These are phyloP conservation scores for Leishmania braziliensis DNA, from an alignment of 208 protist genomes.

Conservation along the genomic window DNA sequence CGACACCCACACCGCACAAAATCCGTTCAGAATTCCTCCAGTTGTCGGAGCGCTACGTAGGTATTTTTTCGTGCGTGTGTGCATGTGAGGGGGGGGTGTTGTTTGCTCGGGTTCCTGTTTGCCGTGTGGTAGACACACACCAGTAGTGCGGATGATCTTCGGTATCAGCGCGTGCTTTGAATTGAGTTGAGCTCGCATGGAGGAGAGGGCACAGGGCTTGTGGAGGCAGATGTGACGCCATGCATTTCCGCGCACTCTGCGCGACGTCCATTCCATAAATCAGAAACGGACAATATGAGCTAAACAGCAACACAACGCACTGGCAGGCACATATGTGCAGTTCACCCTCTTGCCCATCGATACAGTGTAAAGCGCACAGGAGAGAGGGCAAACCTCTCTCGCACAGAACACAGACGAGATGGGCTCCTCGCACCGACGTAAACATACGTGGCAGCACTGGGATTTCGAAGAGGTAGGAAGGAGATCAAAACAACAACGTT, in stretches of 20 bases:
- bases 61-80: no score
- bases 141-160: not conserved
- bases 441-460: not conserved
- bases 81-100: no score
- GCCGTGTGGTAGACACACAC: not conserved
- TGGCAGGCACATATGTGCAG: not conserved
- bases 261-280: not conserved
- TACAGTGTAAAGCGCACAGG: constrained; percentile 32
- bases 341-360: constrained; percentile 31
- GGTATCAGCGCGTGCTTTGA: not conserved
- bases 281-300: no score
- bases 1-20: not conserved
- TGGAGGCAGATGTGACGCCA: not conserved
- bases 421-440: constrained; percentile 14
- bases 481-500: not conserved
- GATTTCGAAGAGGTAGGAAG: not conserved
- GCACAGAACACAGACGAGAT: constrained; percentile 38
- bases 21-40: not conserved
- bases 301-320: not conserved
- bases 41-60: no score
- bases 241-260: not conserved
- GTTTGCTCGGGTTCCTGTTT: not conserved
- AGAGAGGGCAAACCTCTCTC: not conserved
- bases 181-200: not conserved
- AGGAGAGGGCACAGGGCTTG: not conserved